phyloP scores from a whole-genome alignment of 2,329 filamentous ascomycete genomes.

The Cladophialophora psammophila region DNA sequence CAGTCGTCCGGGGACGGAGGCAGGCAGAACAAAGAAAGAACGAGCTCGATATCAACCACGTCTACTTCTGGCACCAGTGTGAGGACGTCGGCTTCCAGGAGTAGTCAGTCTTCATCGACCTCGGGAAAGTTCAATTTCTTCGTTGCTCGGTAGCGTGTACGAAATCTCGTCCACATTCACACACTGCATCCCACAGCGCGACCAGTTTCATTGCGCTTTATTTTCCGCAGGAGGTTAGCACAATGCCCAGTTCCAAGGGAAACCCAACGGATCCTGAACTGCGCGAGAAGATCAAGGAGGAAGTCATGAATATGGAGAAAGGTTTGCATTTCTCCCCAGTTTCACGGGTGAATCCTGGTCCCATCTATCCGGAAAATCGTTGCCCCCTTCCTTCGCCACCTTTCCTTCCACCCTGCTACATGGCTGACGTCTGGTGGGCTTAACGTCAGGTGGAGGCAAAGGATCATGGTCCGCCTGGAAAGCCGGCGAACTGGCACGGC shows the following conservation, averaged over 20 bases:
- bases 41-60: constrained; percentile 16
- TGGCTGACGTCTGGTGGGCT: not conserved
- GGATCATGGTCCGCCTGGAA: constrained; percentile 41
- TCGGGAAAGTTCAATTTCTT: constrained; percentile 17
- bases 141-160: constrained; percentile 4
- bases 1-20: not conserved
- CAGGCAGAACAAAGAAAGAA: constrained; percentile 14
- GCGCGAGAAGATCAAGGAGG: constrained; percentile 40
- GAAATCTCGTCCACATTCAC: not conserved
- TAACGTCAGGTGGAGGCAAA: constrained; percentile 30
- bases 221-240: not conserved
- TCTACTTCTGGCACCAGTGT: constrained; percentile 9
- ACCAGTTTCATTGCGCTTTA: not conserved
- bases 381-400: not conserved
- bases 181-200: not conserved
- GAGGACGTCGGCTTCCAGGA: constrained; percentile 15
- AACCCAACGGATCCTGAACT: constrained; percentile 38
- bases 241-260: constrained; percentile 38
- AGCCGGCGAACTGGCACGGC: constrained; percentile 37
- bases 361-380: not conserved
- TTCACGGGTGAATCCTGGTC: not conserved
- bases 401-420: not conserved
- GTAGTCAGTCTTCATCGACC: constrained; percentile 21
- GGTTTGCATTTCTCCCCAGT: constrained; percentile 13
- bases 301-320: constrained; percentile 39